These are phyloP conservation scores for Starmera dryadoides DNA, from an alignment of 805 yeast species.

Conservation along the genomic window DNA sequence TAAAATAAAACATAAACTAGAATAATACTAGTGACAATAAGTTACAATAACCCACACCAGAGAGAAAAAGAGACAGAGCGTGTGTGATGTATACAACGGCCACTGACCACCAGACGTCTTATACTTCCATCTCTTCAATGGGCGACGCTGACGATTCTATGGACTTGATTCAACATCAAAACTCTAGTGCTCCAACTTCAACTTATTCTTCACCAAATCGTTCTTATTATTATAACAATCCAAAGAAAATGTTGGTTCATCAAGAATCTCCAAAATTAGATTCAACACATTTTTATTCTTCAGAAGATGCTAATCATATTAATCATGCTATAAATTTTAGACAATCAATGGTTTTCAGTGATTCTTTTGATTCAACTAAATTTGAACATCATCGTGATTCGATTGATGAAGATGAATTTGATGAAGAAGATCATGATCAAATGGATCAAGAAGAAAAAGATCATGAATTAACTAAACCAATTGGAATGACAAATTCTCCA, in stretches of 20 bases:
- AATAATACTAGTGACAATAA: too few relatives aligned
- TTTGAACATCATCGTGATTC: conserved; percentile 3
- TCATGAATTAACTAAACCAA: conserved; percentile 1
- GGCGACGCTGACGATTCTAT: conserved; percentile 7
- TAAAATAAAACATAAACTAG: too few relatives aligned
- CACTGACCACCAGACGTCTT: not conserved
- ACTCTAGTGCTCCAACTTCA: conserved; percentile 2
- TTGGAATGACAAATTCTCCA: conserved; percentile 35
- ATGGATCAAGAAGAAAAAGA: not conserved
- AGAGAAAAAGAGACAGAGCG: too few relatives aligned
- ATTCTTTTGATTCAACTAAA: conserved; percentile 15
- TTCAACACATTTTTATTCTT: not conserved
- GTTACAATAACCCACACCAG: not conserved
- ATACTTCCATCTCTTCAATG: conserved; percentile 7
- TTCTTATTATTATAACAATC: conserved; percentile 1
- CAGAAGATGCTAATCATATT: not conserved
- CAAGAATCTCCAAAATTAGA: not conserved
- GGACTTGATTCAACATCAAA: not conserved
- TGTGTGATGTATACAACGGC: not conserved
- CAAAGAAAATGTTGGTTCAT: not conserved
- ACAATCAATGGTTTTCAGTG: conserved; percentile 16
- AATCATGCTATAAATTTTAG: conserved; percentile 16
- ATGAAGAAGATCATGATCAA: not conserved
- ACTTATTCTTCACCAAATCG: conserved; percentile 3
- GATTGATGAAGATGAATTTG: not conserved